Evolutionary conservation across 192 early-diverging fungal species (phyloP).

Genomic region (Coemansia sp.): DNA sequence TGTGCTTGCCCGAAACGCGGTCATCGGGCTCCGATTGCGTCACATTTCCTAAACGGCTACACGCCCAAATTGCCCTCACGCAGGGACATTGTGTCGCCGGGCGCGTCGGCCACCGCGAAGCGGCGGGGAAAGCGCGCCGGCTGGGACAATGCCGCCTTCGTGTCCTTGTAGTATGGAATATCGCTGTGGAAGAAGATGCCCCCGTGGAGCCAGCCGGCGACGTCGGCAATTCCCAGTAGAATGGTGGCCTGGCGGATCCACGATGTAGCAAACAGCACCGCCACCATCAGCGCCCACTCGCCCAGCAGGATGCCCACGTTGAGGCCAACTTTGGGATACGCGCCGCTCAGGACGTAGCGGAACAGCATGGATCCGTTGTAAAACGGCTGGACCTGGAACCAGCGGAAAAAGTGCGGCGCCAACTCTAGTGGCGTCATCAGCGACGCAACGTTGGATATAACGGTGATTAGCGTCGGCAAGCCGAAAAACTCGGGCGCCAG

Average conservation of each 20-base stretch:
- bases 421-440: slow-evolving; percentile 33
- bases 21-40: no score
- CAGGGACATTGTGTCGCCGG: slow-evolving; percentile 1
- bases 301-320: slow-evolving; percentile 47
- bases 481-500: slow-evolving; percentile 26
- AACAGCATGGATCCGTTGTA: slow-evolving; percentile 48
- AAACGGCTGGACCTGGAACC: slow-evolving; percentile 48
- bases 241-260: slow-evolving; percentile 18
- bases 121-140: not conserved
- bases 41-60: no score
- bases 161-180: slow-evolving; percentile 21
- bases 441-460: slow-evolving; percentile 37
- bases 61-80: slow-evolving; percentile 18
- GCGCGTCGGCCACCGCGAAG: not conserved
- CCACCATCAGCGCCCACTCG: slow-evolving; percentile 24
- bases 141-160: not conserved
- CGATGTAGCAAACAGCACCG: slow-evolving; percentile 25
- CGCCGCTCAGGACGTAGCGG: slow-evolving; percentile 39
- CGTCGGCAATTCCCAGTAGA: slow-evolving; percentile 12
- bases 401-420: slow-evolving; percentile 42
- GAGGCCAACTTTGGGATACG: slow-evolving; percentile 27
- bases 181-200: slow-evolving; percentile 19
- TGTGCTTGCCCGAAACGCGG: no score
- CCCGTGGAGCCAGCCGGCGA: slow-evolving; percentile 23
- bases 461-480: slow-evolving; percentile 9